phyloP scores from a whole-genome alignment of 73 alveolate species.

The Paramecium caudatum region DNA sequence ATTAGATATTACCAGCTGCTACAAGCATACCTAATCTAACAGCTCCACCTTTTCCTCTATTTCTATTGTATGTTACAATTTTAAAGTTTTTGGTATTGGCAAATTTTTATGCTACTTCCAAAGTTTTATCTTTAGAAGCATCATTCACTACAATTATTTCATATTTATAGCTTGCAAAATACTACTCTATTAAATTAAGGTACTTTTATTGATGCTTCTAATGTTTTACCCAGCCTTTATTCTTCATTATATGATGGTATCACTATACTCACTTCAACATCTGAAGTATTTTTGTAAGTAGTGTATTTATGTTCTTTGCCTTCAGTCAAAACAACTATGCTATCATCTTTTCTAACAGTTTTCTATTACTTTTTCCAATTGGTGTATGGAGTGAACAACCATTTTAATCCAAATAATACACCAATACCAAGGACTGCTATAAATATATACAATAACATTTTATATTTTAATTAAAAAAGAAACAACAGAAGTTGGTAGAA shows the following conservation, averaged over 20 bases:
- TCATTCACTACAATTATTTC: constrained; percentile 93
- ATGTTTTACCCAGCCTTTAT: constrained; percentile 83
- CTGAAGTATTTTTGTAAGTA: constrained; percentile 43
- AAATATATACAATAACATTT: constrained; percentile 43
- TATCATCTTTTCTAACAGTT: constrained; percentile 45
- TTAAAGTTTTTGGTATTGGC: constrained; percentile 68
- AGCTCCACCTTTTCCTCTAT: constrained; percentile 96
- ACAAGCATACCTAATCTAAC: constrained; percentile 89
- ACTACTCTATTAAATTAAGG: constrained; percentile 4
- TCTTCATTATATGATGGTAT: constrained; percentile 95
- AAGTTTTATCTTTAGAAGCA: constrained; percentile 92
- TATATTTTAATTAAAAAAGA: neutral
- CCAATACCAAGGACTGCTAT: neutral
- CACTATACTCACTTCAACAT: constrained; percentile 81
- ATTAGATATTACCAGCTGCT: constrained; percentile 83
- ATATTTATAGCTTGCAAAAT: constrained; percentile 66
- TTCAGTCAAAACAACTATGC: constrained; percentile 2
- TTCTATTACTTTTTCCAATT: constrained; percentile 73
- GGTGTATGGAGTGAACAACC: constrained; percentile 70
- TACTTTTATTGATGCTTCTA: constrained; percentile 83
- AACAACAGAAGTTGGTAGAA: neutral
- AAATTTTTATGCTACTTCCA: constrained; percentile 78
- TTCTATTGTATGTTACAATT: constrained; percentile 81
- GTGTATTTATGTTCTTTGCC: constrained; percentile 41
- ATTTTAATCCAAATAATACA: constrained; percentile 24